Evolutionary conservation across 2,329 filamentous ascomycete species (phyloP).

Genomic region (Phaeomoniella chlamydospora): DNA sequence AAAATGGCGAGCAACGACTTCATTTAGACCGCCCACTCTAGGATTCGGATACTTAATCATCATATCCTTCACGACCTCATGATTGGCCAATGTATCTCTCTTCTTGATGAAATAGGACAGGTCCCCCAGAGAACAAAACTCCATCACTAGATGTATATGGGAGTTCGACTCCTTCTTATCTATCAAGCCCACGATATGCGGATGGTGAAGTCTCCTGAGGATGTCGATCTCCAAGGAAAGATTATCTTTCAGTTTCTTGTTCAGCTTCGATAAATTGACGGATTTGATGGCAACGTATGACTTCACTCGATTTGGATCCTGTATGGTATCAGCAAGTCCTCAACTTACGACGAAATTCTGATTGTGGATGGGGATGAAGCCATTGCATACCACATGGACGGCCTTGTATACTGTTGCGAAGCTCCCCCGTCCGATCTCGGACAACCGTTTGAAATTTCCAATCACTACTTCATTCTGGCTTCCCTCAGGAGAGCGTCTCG

Average conservation of each 20-base stretch:
- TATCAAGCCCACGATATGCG: conserved; percentile 91
- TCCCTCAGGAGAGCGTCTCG: conserved; percentile 20
- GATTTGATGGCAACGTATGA: conserved; percentile 91
- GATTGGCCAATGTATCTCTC: conserved; percentile 62
- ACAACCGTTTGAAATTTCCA: conserved; percentile 67
- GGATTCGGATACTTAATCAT: conserved; percentile 84
- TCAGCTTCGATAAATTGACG: conserved; percentile 77
- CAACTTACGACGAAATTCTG: conserved; percentile 1
- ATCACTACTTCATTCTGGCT: conserved; percentile 25
- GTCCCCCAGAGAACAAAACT: conserved; percentile 93
- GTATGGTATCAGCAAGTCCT: conserved; percentile 6
- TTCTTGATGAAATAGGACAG: conserved; percentile 94
- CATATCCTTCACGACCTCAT: conserved; percentile 76
- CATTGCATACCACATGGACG: conserved; percentile 57
- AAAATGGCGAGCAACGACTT: conserved; percentile 93
- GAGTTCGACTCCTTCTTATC: conserved; percentile 77
- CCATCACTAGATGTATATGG: conserved; percentile 95
- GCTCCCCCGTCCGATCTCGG: conserved; percentile 92
- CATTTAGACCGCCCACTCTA: conserved; percentile 72
- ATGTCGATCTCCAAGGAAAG: conserved; percentile 92
- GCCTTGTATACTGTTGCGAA: conserved; percentile 92
- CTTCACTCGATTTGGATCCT: conserved; percentile 8
- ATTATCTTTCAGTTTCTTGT: conserved; percentile 93
- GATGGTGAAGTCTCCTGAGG: conserved; percentile 82
- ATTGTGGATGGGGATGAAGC: conserved; percentile 1